Evolutionary conservation across 345 rosid species (phyloP), one percentile per base, ranked within the genome.

Genomic region (Physaria fendleri): DNA sequence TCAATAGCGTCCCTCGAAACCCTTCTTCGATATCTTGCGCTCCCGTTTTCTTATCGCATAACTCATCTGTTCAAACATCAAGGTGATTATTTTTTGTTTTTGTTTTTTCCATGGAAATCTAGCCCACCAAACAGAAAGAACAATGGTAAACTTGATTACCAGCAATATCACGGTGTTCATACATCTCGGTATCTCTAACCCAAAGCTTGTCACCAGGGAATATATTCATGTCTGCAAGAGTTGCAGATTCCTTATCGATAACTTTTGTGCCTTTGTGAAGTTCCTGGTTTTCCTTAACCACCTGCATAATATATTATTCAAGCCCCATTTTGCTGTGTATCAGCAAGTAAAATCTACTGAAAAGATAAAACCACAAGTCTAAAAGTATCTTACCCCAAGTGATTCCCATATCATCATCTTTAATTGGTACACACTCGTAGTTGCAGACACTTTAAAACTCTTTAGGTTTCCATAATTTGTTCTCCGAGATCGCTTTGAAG

Each of bases 331-430:
- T 14, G 23, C 16, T 40, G 37, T 27, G 24, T 40, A 33, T 34
- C 60, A 1, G 16, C 71, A 35, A 43, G 56, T 43, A 8, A n/a
- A n/a, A 64, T 45, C 56, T 42, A 51, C 42, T 63, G 58, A 54
- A 57, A 40, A 21, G 22, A 9, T 27, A 39, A 30, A 38, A 5
- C 7, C 10, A 28, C n/a, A 11, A 0, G 18, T n/a, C 39, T 6
- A 39, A 27, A 21, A 47, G 29, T 17, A 37, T 65, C 87, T 54
- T 87, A 89, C 99, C 94, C 99, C 99, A 57, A 93, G 91, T 44
- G 91, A 82, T 74, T 89, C 97, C 95, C 99, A 89, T 71, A 89
- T 93, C 99, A 93, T 87, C 99, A 93, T 89, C 74, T 93, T 93
- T 56, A 93, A 74, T 58, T 87, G 97, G 78, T 93, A 93, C 51